Base-by-base conservation (phyloP, 768 basidiomycete species). In the Leccinum incarnatum region DNA sequence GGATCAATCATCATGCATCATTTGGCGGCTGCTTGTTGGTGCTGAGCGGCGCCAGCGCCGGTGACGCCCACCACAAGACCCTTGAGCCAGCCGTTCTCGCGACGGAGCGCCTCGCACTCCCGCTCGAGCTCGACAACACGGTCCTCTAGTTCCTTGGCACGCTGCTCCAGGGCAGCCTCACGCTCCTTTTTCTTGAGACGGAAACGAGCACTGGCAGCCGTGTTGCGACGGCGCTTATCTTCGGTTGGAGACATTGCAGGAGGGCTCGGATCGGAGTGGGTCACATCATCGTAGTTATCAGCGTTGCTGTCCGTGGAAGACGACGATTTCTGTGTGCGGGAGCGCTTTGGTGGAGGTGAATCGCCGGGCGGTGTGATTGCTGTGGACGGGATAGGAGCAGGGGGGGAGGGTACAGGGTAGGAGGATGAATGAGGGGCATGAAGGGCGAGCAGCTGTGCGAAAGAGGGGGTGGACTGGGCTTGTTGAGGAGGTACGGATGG, bases 131-230 rank as follows among this genome's bases (percentile, higher is more conserved):
- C 91, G 55, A 75, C 79, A 14, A 95, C 91, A 54, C 87, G 83
- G 0, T 77, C 77, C 69, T 93, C 90, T 15, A 96, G 80, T 69
- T 95, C 93, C 76, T 93, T 93, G 15, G 90, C 85, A 66, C 85
- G 87, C 46, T 80, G 82, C 75, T 96, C 95, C 21, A 96, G 78
- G 15, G 95, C 94, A 2, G 85, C 88, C 76, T 97, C 95, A 14
- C 95, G 81, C 74, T 95, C 93, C 79, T 97, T 97, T 81, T 97
- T 97, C 82, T 96, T 97, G 68, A 93, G 74, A 59, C 94, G 83
- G 81, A 97, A 97, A 8, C 94, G 89, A 32, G 94, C 94, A 54
- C 90, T 93, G 0, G 94, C 94, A 1, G 92, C 92, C 0, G 94
- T 97, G 72, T 97, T 97, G 49, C 94, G 79, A 58, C 93, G 82